A percentile compares a stretch with the other conserved stretches of the same genome.
These are phyloP conservation scores for Botrytis tulipae DNA, from an alignment of 2,329 filamentous ascomycete genomes.

Conservation along the genomic window DNA sequence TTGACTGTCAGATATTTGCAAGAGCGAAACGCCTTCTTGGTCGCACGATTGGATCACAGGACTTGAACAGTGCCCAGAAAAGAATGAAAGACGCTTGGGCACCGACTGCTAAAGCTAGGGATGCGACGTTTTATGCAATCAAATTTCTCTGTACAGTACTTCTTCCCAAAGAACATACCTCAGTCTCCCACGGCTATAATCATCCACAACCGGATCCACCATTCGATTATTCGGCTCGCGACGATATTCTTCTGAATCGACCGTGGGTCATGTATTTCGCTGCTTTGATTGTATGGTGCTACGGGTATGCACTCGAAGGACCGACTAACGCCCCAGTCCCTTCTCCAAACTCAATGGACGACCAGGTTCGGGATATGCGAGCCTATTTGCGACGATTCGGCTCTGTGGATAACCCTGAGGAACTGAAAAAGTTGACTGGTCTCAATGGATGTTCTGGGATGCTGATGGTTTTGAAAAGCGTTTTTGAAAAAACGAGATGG, in stretches of 20 bases:
- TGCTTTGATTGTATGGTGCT: conserved; percentile 89
- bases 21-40: conserved; percentile 82
- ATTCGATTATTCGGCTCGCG: conserved; percentile 71
- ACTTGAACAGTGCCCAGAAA: conserved; percentile 74
- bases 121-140: conserved; percentile 89
- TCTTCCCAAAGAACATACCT: conserved; percentile 54
- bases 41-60: conserved; percentile 76
- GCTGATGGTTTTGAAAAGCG: conserved; percentile 75
- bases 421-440: conserved; percentile 69
- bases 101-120: conserved; percentile 79
- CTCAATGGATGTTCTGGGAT: conserved; percentile 82
- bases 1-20: conserved; percentile 96
- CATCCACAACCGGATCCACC: conserved; percentile 37
- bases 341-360: conserved; percentile 53
- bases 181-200: conserved; percentile 31
- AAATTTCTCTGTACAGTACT: conserved; percentile 86
- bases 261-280: conserved; percentile 97
- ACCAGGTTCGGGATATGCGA: conserved; percentile 75
- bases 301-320: conserved; percentile 87
- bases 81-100: conserved; percentile 91
- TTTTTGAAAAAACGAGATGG: conserved; percentile 83
- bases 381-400: conserved; percentile 72
- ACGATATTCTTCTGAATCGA: conserved; percentile 86
- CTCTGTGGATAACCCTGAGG: conserved; percentile 70
- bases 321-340: conserved; percentile 53